Evolutionary conservation across 2,329 filamentous ascomycete genomes (phyloP), one percentile per base, ranked within the genome.

Genomic region (Colletotrichum sansevieriae): DNA sequence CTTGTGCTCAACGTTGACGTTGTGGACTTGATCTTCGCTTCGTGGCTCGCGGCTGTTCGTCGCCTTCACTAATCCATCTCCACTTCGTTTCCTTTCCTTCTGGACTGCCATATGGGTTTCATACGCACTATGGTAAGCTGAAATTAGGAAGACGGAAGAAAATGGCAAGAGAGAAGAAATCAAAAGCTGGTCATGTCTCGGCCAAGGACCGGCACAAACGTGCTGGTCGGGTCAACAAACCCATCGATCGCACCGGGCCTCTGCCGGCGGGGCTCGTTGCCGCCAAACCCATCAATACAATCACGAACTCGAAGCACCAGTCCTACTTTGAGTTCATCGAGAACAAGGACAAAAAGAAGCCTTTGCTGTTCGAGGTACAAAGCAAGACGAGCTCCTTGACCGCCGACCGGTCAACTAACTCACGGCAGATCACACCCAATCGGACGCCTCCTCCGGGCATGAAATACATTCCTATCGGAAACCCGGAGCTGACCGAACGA

Each of bases 271-370:
- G 74, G 56, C 75, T 83, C 60, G 77, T 80, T 58, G 79, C 80
- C 54, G 56, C 51, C 10, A 82, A 79, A 68, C 79, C 78, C 52
- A 57, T 60, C 9, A 60, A 44, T 18, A 72, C 77, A 29, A 65
- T 78, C 13, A 79, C 83, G 41, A 86, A 83, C 69, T 78, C 83
- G 49, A 88, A 88, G 74, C 87, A 91, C 76, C 84, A 87, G 72
- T 84, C 86, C 13, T 90, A 89, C 74, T 89, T 88, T 73, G 88
- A 91, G 77, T 83, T 90, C 70, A 85, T 90, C 68, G 86, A 90
- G 73, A 91, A 91, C 74, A 84, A 84, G 66, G 85, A 90, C 71
- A 90, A 89, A 77, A 87, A 88, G 75, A 87, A 87, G 79, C 90
- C 88, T 74, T 83, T 91, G 58, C 88, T 91, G 74, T 85, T 85